Conservation (phyloP, 2,329 filamentous ascomycete species). For the Pseudodiploospora longispora region DNA sequence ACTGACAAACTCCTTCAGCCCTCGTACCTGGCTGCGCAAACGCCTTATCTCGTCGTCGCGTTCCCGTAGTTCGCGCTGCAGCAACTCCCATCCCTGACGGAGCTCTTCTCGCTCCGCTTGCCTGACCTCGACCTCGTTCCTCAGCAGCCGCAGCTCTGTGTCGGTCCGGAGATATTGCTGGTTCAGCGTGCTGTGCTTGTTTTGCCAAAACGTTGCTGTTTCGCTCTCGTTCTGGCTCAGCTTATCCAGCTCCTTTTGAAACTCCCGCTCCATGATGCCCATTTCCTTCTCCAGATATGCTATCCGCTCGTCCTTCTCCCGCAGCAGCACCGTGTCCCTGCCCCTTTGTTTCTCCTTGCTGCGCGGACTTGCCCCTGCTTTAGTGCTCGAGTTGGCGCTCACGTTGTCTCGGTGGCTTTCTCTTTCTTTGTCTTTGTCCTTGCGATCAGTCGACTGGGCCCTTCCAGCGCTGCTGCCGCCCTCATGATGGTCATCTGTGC, state of each 20-base stretch:
- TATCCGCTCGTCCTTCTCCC: conserved; percentile 45
- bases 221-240: conserved; percentile 48
- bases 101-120: conserved; percentile 41
- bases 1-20: conserved; percentile 66
- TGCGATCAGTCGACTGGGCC: conserved; percentile 29
- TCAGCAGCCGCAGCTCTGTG: conserved; percentile 43
- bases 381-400: conserved; percentile 6
- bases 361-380: conserved; percentile 6
- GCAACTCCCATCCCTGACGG: conserved; percentile 39
- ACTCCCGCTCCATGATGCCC: conserved; percentile 43
- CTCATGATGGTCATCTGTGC: conserved; percentile 18
- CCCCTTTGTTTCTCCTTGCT: conserved; percentile 15
- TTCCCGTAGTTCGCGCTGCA: conserved; percentile 36
- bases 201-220: conserved; percentile 49
- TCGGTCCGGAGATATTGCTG: conserved; percentile 45
- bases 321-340: conserved; percentile 18
- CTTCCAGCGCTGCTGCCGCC: conserved; percentile 11
- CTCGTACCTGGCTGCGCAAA: conserved; percentile 52
- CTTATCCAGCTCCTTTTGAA: conserved; percentile 43
- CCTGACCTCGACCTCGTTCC: conserved; percentile 39
- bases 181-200: conserved; percentile 44
- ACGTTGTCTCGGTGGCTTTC: conserved; percentile 15
- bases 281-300: conserved; percentile 45
- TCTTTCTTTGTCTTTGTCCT: conserved; percentile 20
- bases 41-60: conserved; percentile 49